These are phyloP conservation scores for Bauhinia variegata DNA, from an alignment of 306 rosid species.

Conservation along the genomic window DNA sequence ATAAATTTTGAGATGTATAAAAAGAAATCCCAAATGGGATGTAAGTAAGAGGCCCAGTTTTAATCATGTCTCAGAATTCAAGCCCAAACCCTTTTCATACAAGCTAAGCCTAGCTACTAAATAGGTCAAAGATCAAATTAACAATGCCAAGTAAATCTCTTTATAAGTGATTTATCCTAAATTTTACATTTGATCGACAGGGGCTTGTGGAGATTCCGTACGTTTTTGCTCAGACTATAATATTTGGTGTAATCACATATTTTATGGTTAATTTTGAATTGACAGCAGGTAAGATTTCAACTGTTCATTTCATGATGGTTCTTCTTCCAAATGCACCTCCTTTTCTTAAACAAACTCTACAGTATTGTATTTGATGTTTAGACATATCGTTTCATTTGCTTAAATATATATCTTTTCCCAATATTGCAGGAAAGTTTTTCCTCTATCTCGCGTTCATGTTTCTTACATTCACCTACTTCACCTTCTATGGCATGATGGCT, in stretches of 20 bases:
- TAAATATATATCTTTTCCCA: neutral
- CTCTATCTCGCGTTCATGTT: constrained; percentile 86
- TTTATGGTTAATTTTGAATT: constrained; percentile 77
- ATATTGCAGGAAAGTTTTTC: constrained; percentile 71
- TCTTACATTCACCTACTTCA: constrained; percentile 92
- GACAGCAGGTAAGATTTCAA: constrained; percentile 51
- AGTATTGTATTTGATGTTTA: neutral
- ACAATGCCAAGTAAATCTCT: too few relatives aligned
- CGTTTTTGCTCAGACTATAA: constrained; percentile 65
- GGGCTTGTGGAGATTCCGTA: constrained; percentile 94
- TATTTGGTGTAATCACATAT: constrained; percentile 77
- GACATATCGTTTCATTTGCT: neutral
- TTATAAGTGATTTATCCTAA: neutral
- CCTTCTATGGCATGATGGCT: constrained; percentile 94
- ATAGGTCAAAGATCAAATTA: too few relatives aligned
- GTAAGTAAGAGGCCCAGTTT: too few relatives aligned
- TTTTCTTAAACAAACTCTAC: too few relatives aligned
- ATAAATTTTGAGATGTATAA: too few relatives aligned
- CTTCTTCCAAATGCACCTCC: neutral
- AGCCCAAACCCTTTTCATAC: too few relatives aligned
- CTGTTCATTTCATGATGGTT: neutral
- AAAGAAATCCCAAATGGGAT: too few relatives aligned
- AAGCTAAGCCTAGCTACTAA: too few relatives aligned
- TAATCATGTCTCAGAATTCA: too few relatives aligned
- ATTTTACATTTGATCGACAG: constrained; percentile 47